Evolutionary conservation across 257 asterid genomes (phyloP).

Genomic region (Catharanthus roseus): DNA sequence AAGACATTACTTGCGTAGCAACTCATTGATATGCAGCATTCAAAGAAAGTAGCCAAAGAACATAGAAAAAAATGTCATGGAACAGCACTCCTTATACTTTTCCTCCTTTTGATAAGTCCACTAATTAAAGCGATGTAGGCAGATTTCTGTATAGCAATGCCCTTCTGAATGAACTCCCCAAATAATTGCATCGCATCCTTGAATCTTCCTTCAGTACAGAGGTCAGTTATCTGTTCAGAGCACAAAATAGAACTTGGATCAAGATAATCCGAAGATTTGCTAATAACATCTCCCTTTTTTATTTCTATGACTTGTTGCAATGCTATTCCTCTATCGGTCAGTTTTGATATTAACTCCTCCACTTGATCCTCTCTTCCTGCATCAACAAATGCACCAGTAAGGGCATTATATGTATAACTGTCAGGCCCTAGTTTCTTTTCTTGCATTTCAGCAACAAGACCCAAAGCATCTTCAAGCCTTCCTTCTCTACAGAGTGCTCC

Average conservation of each 20-base stretch:
- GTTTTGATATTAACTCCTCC: conserved; percentile 44
- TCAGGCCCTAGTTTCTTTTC: conserved; percentile 71
- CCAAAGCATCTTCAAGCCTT: conserved; percentile 56
- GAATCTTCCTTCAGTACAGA: conserved; percentile 63
- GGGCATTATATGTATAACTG: conserved; percentile 48
- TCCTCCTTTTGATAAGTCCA: conserved; percentile 77
- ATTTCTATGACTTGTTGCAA: conserved; percentile 14
- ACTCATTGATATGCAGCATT: background rate
- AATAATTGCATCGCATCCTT: conserved; percentile 74
- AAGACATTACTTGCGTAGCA: background rate
- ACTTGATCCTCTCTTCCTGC: conserved; percentile 58
- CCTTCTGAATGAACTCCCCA: conserved; percentile 51
- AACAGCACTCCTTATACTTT: conserved; percentile 36
- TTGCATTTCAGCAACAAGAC: conserved; percentile 62
- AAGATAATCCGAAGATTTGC: conserved; percentile 27
- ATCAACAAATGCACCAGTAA: conserved; percentile 45
- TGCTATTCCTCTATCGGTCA: conserved; percentile 27
- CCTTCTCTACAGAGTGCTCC: conserved; percentile 65
- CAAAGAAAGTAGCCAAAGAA: background rate
- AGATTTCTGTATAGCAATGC: conserved; percentile 43
- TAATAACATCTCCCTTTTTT: conserved; percentile 23
- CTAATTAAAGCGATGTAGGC: conserved; percentile 62
- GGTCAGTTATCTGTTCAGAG: conserved; percentile 64
- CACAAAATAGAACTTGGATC: conserved; percentile 36
- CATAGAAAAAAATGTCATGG: conserved; percentile 5